Base-by-base conservation (phyloP, 1,284 basidiomycete genomes). In the Mixia osmundae region DNA sequence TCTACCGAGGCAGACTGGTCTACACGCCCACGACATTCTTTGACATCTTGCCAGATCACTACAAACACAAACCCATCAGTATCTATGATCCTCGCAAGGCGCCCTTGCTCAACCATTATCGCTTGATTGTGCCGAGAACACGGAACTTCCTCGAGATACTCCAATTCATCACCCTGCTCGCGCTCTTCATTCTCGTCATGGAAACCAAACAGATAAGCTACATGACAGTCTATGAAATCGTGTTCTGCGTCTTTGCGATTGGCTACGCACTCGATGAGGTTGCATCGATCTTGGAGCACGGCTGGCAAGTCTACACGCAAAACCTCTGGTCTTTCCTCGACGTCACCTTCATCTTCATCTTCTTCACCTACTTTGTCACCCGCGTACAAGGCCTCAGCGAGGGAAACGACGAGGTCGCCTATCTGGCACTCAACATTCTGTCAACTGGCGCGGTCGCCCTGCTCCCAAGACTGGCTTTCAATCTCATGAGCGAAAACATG, bases 31-130 rank as follows among this genome's bases (percentile, higher is more conserved):
- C 47, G 10, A 40, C 39, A 29, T 48, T 51, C 36, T 38, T 50
- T 25, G 46, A 54, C 28, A 43, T 54, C 22, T 35, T 54, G 16
- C 50, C 50, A n/a, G 58, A 60, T 37, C 51, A 51, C 32, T 60
- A 57, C 48, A 60, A 60, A 44, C 48, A 48, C 27, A 49, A 55
- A 30, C 51, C 56, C 7, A 53, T 59, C 30, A 49, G 49, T 39
- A 48, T 59, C 18, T 60, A 60, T 46, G 52, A 57, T 35, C 50
- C 54, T 8, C 38, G 43, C 32, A 50, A 53, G 32, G 56, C 57
- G 0, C 58, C 58, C 3, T 26, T 59, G n/a, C 48, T 60, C 16
- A 56, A 60, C 39, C 58, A 60, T 37, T 51, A 58, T 25, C 50
- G 58, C 2, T 48, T 60, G 4, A 46, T 49, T 20, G 57, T 58